Evolutionary conservation across 2,329 filamentous ascomycete species (phyloP).

Genomic region (Leptographium lundbergii): DNA sequence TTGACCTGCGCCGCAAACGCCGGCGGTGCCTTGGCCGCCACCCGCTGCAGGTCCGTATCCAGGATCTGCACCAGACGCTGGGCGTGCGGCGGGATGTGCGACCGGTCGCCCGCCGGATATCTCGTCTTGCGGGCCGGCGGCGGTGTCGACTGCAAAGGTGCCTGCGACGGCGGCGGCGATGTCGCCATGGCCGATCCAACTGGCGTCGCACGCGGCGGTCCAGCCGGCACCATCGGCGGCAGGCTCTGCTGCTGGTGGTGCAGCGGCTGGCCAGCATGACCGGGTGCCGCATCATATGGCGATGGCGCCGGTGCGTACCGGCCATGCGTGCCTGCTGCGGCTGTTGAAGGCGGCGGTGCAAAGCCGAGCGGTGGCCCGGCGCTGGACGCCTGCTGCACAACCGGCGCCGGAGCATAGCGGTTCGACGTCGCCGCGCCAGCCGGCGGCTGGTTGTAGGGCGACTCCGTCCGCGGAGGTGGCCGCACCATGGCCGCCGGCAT

Average conservation of each 20-base stretch:
- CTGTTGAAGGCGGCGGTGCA: slow-evolving; percentile 28
- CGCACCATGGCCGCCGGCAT: slow-evolving; percentile 27
- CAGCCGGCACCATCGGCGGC: slow-evolving; percentile 23
- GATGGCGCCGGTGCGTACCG: slow-evolving; percentile 46
- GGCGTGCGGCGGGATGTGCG: slow-evolving; percentile 70
- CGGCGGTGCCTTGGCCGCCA: slow-evolving; percentile 74
- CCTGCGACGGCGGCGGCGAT: slow-evolving; percentile 11
- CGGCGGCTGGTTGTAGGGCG: slow-evolving; percentile 77
- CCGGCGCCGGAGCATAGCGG: slow-evolving; percentile 61
- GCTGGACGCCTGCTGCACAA: slow-evolving; percentile 28
- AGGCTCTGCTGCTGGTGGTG: slow-evolving; percentile 17
- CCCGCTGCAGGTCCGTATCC: slow-evolving; percentile 72
- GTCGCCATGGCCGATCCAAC: slow-evolving; percentile 29
- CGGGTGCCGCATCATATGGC: slow-evolving; percentile 30
- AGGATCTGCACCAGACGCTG: slow-evolving; percentile 73
- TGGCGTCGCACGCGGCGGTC: slow-evolving; percentile 18
- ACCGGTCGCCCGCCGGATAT: slow-evolving; percentile 75
- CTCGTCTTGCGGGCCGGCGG: slow-evolving; percentile 39
- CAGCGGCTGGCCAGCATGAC: slow-evolving; percentile 24
- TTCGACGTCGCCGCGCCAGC: slow-evolving; percentile 55
- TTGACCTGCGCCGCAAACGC: slow-evolving; percentile 80
- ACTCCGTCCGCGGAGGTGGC: slow-evolving; percentile 59
- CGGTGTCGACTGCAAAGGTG: not conserved
- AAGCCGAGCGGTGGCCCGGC: slow-evolving; percentile 10
- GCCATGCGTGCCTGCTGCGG: slow-evolving; percentile 15